Evolutionary conservation across 257 asterid genomes (phyloP).

Genomic region (Thymus quinquecostatus): DNA sequence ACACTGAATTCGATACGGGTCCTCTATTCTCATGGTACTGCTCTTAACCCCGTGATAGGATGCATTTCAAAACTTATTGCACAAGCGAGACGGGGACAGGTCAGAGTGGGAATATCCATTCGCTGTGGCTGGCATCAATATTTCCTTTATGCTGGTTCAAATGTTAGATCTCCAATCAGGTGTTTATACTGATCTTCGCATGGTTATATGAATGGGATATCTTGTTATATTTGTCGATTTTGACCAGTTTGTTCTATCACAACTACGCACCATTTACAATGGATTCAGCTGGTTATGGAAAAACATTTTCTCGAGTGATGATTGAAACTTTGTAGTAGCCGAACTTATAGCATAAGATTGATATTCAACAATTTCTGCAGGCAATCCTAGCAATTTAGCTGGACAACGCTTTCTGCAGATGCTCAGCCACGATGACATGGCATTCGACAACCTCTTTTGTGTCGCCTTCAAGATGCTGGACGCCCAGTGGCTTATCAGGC

Average conservation of each 20-base stretch:
- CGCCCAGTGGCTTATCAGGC: slow-evolving; percentile 88
- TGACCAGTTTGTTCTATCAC: slow-evolving; percentile 1
- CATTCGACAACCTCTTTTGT: slow-evolving; percentile 87
- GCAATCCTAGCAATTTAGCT: slow-evolving; percentile 60
- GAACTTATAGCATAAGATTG: background rate
- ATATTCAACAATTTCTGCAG: slow-evolving; percentile 43
- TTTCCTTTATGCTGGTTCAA: slow-evolving; percentile 91
- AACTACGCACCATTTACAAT: background rate
- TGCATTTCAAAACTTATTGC: slow-evolving; percentile 71
- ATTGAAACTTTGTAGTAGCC: background rate
- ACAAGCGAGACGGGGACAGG: slow-evolving; percentile 85
- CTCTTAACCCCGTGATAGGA: slow-evolving; percentile 51
- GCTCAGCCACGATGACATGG: slow-evolving; percentile 78
- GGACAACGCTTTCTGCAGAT: slow-evolving; percentile 75
- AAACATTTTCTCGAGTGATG: slow-evolving; percentile 14
- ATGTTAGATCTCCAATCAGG: slow-evolving; percentile 99
- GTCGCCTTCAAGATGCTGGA: slow-evolving; percentile 89
- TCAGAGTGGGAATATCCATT: slow-evolving; percentile 99
- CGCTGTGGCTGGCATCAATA: slow-evolving; percentile 96
- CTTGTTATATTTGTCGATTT: background rate
- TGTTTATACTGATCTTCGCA: slow-evolving; percentile 20
- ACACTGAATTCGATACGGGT: background rate
- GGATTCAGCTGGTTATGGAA: slow-evolving; percentile 10
- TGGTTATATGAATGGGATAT: background rate
- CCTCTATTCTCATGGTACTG: background rate